phyloP scores from a whole-genome alignment of 31 red algal genomes.

The Porphyra umbilicalis region DNA sequence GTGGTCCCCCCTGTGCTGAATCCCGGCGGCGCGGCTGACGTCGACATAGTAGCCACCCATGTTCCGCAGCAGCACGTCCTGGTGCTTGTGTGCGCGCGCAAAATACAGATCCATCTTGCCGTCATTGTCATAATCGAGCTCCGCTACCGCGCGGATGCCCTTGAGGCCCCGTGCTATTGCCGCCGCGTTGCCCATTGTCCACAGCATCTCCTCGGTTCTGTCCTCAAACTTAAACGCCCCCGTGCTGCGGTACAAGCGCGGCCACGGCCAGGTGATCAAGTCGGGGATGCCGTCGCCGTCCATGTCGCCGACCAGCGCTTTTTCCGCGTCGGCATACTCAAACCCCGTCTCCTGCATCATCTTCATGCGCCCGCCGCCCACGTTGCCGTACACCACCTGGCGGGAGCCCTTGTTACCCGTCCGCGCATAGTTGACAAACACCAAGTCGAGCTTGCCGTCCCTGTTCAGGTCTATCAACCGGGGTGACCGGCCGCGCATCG shows the following conservation, averaged over 20 bases:
- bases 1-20: neutral
- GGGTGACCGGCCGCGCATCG: neutral
- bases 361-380: neutral
- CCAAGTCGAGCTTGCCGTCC: neutral
- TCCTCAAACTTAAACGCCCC: neutral
- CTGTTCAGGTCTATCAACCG: neutral
- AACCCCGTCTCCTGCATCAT: neutral
- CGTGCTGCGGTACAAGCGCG: conserved; percentile 5
- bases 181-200: neutral
- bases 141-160: conserved; percentile 21
- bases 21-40: conserved; percentile 6
- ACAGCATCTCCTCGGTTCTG: neutral
- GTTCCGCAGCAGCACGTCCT: conserved; percentile 42
- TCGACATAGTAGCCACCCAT: conserved; percentile 21
- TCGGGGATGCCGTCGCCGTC: neutral
- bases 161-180: neutral
- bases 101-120: conserved; percentile 52
- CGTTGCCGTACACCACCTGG: neutral
- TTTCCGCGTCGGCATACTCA: neutral
- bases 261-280: neutral
- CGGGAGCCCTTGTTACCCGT: neutral
- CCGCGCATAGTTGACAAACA: neutral
- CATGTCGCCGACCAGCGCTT: neutral
- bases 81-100: conserved; percentile 2
- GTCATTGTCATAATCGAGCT: conserved; percentile 52